Base-by-base conservation (phyloP, 83 land plant genomes). In the Picea mariana region DNA sequence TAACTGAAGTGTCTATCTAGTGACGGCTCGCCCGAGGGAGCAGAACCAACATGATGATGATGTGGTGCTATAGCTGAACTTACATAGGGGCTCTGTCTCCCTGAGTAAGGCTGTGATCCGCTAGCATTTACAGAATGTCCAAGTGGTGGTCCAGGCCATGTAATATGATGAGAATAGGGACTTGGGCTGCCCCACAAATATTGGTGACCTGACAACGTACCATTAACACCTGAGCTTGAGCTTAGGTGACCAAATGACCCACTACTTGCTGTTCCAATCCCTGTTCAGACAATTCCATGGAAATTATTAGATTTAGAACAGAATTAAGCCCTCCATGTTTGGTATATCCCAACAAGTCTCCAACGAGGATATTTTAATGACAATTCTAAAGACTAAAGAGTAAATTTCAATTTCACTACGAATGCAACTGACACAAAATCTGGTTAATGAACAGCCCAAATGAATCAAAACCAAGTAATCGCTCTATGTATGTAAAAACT, bases 161-260 rank as follows among this genome's bases (percentile, higher is more conserved):
- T 81, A 12, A 38, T 17, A 61, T 72, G 69, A 42, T 88, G 89
- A 27, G 89, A 81, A 66, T 78, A 78, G 12, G 80, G 80, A 34
- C 75, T 85, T 59, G 91, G 89, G 81, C 90, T 91, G 68, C 95
- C 92, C 95, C 95, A 91, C 11, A 91, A 87, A 77, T 87, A 93
- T 21, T 91, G 95, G 3, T 89, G 86, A 6, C 93, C 90, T 16
- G 86, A 82, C 75, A 90, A 75, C 11, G 89, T 88, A 47, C 87
- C 89, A 79, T 85, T 77, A 8, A 85, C 81, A 65, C 89, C 86
- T 55, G 87, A 79, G 81, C 77, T 85, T 26, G 93, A 84, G 66
- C 85, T 80, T 76, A 91, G 79, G 17, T 75, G 75, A 13, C 85
- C 87, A 86, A 86, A 88, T 47, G 88, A 86, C 21, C 79, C 79